phyloP scores from a whole-genome alignment of 805 yeast genomes.

The Candida xyloterini region DNA sequence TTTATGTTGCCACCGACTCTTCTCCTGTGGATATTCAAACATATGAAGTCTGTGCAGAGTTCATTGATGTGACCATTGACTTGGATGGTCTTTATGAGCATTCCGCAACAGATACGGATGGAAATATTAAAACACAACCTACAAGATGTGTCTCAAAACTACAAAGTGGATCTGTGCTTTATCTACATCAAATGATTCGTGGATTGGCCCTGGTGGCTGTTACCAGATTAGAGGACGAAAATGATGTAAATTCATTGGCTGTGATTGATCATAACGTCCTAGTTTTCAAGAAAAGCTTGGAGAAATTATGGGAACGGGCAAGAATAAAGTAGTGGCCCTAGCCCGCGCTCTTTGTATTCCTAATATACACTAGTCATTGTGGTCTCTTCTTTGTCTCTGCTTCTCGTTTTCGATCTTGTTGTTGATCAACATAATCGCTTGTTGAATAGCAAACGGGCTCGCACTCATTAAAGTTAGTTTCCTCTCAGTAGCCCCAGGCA shows the following conservation, averaged over 20 bases:
- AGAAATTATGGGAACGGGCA: conserved; percentile 62
- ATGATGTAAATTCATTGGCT: conserved; percentile 49
- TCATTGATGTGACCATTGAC: conserved; percentile 91
- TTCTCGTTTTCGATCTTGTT: conserved; percentile 68
- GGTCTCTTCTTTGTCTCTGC: conserved; percentile 30
- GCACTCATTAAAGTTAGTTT: conserved; percentile 68
- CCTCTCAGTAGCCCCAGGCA: conserved; percentile 56
- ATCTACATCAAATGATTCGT: conserved; percentile 86
- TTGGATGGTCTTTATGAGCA: conserved; percentile 65
- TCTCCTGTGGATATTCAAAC: conserved; percentile 94
- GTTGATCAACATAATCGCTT: conserved; percentile 69
- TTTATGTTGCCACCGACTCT: conserved; percentile 94
- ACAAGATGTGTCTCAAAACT: conserved; percentile 65
- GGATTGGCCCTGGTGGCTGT: conserved; percentile 90
- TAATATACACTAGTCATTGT: conserved; percentile 12
- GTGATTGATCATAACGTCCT: conserved; percentile 88
- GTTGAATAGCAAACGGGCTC: conserved; percentile 57
- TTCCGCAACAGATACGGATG: conserved; percentile 5
- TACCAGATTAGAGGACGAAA: conserved; percentile 61
- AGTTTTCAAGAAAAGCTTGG: conserved; percentile 71
- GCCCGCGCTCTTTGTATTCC: conserved; percentile 5
- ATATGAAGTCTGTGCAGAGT: conserved; percentile 95
- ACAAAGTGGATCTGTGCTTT: conserved; percentile 79
- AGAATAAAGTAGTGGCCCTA: conserved; percentile 18
- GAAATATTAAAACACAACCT: conserved; percentile 19